Evolutionary conservation across 2,329 filamentous ascomycete species (phyloP).

Genomic region (Apiospora arundinis): DNA sequence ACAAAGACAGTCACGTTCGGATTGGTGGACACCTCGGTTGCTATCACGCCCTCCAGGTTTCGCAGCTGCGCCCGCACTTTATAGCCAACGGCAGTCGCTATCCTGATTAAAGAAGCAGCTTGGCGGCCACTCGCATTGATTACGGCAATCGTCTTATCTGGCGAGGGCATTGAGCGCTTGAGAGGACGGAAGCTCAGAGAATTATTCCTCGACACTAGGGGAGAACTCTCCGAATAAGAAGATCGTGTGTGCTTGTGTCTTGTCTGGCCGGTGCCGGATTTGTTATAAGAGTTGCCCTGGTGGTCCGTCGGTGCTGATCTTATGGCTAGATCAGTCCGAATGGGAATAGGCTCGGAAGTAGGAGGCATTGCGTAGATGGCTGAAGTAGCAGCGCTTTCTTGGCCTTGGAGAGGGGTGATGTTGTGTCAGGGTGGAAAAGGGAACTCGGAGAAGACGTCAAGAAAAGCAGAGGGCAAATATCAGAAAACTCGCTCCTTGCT

Average conservation of each 20-base stretch:
- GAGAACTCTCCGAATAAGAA: conserved; percentile 66
- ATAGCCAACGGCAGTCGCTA: conserved; percentile 92
- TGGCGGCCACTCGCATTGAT: conserved; percentile 97
- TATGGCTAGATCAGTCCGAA: conserved; percentile 41
- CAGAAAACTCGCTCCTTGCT: neutral
- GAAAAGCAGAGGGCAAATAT: conserved; percentile 14
- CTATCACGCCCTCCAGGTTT: conserved; percentile 85
- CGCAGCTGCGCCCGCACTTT: conserved; percentile 90
- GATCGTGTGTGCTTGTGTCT: conserved; percentile 68
- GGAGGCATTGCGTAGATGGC: conserved; percentile 33
- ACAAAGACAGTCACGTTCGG: conserved; percentile 75
- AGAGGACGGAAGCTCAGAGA: conserved; percentile 66
- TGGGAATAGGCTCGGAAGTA: conserved; percentile 39
- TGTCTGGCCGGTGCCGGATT: conserved; percentile 33
- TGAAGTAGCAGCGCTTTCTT: conserved; percentile 12
- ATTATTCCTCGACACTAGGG: conserved; percentile 63
- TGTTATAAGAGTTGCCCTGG: conserved; percentile 34
- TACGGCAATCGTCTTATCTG: conserved; percentile 84
- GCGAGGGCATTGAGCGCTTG: conserved; percentile 64
- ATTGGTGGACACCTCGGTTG: conserved; percentile 81
- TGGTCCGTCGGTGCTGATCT: conserved; percentile 37
- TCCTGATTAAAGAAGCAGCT: conserved; percentile 92
- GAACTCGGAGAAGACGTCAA: neutral
- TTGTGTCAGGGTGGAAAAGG: neutral
- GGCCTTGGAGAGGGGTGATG: conserved; percentile 16